These are phyloP conservation scores for Plasmodium gallinaceum DNA, from an alignment of 169 alveolate genomes.

Conservation along the genomic window DNA sequence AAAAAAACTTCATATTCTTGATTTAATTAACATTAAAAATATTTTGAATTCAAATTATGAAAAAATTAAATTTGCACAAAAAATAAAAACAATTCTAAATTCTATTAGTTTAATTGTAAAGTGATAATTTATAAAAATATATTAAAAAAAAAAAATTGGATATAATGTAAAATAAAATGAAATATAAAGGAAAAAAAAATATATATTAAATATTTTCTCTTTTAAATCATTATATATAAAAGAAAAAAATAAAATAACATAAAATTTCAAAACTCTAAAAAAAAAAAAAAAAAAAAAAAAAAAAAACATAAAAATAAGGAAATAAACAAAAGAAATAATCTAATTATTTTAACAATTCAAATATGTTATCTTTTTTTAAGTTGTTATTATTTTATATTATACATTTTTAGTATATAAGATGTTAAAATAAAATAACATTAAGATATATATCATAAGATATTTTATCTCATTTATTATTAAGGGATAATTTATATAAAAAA, in stretches of 20 bases:
- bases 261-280: not conserved
- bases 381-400: not conserved
- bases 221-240: not conserved
- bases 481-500: not conserved
- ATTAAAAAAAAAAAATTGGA: constrained; percentile 1
- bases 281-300: not conserved
- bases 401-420: too few species aligned
- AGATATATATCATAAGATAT: too few species aligned
- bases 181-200: too few species aligned
- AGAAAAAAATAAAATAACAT: not conserved
- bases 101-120: constrained; percentile 7
- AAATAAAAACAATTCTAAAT: constrained; percentile 26
- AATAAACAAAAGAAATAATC: not conserved
- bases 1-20: constrained; percentile 32
- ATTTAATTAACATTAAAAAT: constrained; percentile 23
- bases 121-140: not conserved
- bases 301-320: not conserved
- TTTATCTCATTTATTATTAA: too few species aligned
- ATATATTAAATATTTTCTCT: too few species aligned
- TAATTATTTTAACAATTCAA: not conserved
- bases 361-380: not conserved
- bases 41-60: constrained; percentile 10
- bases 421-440: too few species aligned
- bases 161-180: not conserved
- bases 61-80: constrained; percentile 1